Base-by-base conservation (phyloP, 2,329 filamentous ascomycete species). In the Hyphodiscus sp. region DNA sequence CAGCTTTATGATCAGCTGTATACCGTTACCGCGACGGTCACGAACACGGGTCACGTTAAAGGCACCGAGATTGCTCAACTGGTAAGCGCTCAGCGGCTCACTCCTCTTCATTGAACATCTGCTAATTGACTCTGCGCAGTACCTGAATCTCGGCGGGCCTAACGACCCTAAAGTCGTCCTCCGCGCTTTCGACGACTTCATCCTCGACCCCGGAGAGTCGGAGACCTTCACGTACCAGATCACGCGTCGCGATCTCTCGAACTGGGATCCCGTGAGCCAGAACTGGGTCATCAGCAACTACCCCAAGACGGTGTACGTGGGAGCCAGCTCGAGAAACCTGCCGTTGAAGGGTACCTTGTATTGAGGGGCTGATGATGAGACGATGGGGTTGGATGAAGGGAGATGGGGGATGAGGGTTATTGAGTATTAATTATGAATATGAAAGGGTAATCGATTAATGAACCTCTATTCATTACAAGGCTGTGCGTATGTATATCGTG, bases 171-270 rank as follows among this genome's bases (percentile, higher is more conserved):
- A 76, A 5, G 72, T 78, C 23, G 76, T 83, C 11, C 83, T 97
- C 15, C 85, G 92, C 53, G 85, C 85, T 50, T 97, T 96, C 67
- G 87, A 95, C 54, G 83, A 89, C 48, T 70, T 96, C 51, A 76
- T 74, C 48, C 82, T 96, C 57, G 75, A 79, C 1, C 78, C 89
- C 0, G 87, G 87, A 13, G 70, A 84, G 71, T 81, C 78, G 50
- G 76, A 73, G 2, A 80, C 76, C 2, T 95, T 95, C 74, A 76
- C 70, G 1, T 83, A 81, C 1, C 77, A 83, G 13, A 71, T 97
- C 51, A 94, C 85, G 3, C 80, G 91, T 41, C 82, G 90, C 50
- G 92, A 97, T 67, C 64, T 97, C 52, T 90, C 86, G 67, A 94
- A 90, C 73, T 96, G 91, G 91, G 89, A 96, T 61, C 73, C 80